phyloP scores from a whole-genome alignment of 164 flowering plant species.

The Vitis riparia region DNA sequence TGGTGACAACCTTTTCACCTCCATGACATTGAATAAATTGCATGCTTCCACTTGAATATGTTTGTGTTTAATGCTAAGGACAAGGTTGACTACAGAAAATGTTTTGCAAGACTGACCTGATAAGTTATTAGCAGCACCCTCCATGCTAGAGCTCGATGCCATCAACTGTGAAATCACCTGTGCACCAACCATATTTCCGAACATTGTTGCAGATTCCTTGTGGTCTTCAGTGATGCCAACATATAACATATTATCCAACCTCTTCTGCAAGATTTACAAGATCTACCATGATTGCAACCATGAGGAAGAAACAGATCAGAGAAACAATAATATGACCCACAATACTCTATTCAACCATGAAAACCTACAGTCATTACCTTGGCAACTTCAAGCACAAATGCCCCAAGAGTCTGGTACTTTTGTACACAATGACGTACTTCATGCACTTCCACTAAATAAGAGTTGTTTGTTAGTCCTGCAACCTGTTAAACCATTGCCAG shows the following conservation, averaged over 20 bases:
- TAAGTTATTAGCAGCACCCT: conserved; percentile 24
- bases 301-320: conserved; percentile 11
- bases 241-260: conserved; percentile 88
- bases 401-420: conserved; percentile 64
- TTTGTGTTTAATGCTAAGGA: neutral
- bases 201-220: conserved; percentile 84
- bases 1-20: too few relatives aligned
- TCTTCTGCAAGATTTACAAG: conserved; percentile 73
- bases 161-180: conserved; percentile 82
- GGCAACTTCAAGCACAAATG: conserved; percentile 86
- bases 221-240: conserved; percentile 96
- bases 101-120: conserved; percentile 41
- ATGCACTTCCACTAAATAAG: conserved; percentile 63
- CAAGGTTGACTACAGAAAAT: neutral
- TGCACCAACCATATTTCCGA: conserved; percentile 82
- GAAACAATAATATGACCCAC: conserved; percentile 9
- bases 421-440: conserved; percentile 83
- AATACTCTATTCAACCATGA: neutral
- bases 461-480: conserved; percentile 96
- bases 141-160: conserved; percentile 29
- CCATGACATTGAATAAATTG: neutral
- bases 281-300: conserved; percentile 31
- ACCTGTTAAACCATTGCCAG: conserved; percentile 46
- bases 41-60: neutral
- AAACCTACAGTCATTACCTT: conserved; percentile 50